Conservation (phyloP, 192 early-diverging fungal genomes). For the Coemansia sp. region DNA sequence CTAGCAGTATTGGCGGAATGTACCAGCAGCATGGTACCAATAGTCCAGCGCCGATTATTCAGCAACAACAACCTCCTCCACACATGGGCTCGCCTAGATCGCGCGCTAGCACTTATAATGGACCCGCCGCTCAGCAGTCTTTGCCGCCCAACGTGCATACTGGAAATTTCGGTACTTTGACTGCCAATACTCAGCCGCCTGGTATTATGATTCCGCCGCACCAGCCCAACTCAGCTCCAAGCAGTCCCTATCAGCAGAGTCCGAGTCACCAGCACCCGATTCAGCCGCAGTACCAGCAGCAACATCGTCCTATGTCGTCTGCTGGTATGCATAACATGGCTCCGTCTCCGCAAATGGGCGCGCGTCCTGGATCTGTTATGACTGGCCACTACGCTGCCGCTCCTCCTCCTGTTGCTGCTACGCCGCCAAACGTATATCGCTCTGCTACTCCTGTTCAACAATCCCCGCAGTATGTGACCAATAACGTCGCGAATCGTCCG, state of each 20-base stretch:
- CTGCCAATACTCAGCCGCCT: constrained; percentile 33
- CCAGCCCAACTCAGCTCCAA: background rate
- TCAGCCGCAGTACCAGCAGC: constrained; percentile 6
- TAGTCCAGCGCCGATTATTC: constrained; percentile 17
- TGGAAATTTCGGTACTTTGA: constrained; percentile 47
- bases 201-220: constrained; percentile 13
- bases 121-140: background rate
- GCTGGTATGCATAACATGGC: background rate
- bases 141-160: constrained; percentile 14
- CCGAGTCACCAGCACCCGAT: background rate
- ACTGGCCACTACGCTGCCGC: background rate
- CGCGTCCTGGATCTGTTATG: background rate
- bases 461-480: background rate
- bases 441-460: constrained; percentile 19
- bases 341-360: background rate
- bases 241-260: background rate
- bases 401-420: background rate
- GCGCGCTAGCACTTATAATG: constrained; percentile 43
- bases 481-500: background rate
- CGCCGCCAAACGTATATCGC: constrained; percentile 16
- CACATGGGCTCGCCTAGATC: constrained; percentile 43
- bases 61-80: constrained; percentile 7
- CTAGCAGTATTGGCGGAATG: constrained; percentile 25
- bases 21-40: constrained; percentile 16
- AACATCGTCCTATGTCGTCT: background rate